Percentiles rank a stretch among this genome's conserved stretches.
Evolutionary conservation across 2,329 filamentous ascomycete genomes (phyloP).

Genomic region (Acrocalymma vagum): DNA sequence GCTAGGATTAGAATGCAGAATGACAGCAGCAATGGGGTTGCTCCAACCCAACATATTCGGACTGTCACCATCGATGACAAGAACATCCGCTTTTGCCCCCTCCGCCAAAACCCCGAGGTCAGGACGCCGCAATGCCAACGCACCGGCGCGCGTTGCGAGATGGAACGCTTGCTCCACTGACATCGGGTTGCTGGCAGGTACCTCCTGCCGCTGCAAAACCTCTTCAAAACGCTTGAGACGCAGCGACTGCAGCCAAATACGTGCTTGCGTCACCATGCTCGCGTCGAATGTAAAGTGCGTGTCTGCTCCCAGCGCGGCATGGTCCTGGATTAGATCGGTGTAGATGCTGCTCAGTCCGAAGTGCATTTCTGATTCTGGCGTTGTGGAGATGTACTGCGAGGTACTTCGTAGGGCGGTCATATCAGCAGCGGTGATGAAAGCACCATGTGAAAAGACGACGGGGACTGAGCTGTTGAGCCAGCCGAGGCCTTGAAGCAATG

Average conservation of each 20-base stretch:
- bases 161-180: slow-evolving; percentile 64
- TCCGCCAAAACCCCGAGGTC: slow-evolving; percentile 60
- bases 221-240: slow-evolving; percentile 50
- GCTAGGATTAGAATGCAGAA: slow-evolving; percentile 63
- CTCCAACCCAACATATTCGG: slow-evolving; percentile 63
- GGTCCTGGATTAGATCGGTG: slow-evolving; percentile 57
- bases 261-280: slow-evolving; percentile 57
- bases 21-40: slow-evolving; percentile 65
- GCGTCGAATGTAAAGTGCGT: slow-evolving; percentile 63
- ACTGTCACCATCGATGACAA: slow-evolving; percentile 60
- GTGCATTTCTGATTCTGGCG: slow-evolving; percentile 67
- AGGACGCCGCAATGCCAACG: slow-evolving; percentile 58
- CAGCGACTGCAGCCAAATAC: slow-evolving; percentile 62
- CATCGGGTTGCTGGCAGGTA: slow-evolving; percentile 62
- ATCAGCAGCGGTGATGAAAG: slow-evolving; percentile 53
- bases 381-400: slow-evolving; percentile 65
- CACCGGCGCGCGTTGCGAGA: slow-evolving; percentile 64
- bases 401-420: slow-evolving; percentile 55
- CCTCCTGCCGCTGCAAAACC: slow-evolving; percentile 50
- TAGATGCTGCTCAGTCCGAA: slow-evolving; percentile 62
- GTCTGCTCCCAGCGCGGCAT: slow-evolving; percentile 63
- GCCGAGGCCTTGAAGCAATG: slow-evolving; percentile 27
- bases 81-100: slow-evolving; percentile 64
- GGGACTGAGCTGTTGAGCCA: slow-evolving; percentile 56
- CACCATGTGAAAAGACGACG: slow-evolving; percentile 62